Evolutionary conservation across 2,329 filamentous ascomycete species (phyloP).

Genomic region (Cadophora sp.): DNA sequence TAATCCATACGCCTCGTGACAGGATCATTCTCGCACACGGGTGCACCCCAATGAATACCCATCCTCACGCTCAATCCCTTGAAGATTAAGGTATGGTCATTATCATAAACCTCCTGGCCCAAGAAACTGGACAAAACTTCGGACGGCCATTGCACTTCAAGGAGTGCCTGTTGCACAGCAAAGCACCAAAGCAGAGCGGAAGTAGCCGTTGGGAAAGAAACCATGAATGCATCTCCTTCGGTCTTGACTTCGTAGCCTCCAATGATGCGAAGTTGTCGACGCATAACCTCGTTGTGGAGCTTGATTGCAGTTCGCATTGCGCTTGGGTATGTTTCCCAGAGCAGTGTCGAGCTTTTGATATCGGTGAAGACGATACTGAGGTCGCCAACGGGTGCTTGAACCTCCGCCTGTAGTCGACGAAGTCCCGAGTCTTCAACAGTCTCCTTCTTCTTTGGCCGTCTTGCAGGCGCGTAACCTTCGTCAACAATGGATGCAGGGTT

Average conservation of each 20-base stretch:
- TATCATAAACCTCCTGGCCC: slow-evolving; percentile 82
- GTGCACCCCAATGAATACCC: slow-evolving; percentile 95
- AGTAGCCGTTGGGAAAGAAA: slow-evolving; percentile 95
- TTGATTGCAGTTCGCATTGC: slow-evolving; percentile 98
- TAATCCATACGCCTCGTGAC: slow-evolving; percentile 99
- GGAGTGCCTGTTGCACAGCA: slow-evolving; percentile 84
- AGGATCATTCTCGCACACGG: slow-evolving; percentile 93
- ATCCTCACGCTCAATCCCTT: slow-evolving; percentile 94
- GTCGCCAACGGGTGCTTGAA: slow-evolving; percentile 88
- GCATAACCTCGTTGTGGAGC: slow-evolving; percentile 96
- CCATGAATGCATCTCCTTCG: slow-evolving; percentile 99
- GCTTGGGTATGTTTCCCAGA: slow-evolving; percentile 95
- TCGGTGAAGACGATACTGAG: slow-evolving; percentile 97
- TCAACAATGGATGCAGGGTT: slow-evolving; percentile 77
- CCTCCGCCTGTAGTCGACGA: slow-evolving; percentile 85
- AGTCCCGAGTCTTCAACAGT: slow-evolving; percentile 82
- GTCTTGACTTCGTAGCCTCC: slow-evolving; percentile 99
- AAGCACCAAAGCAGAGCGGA: slow-evolving; percentile 96
- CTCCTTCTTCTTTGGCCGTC: slow-evolving; percentile 69
- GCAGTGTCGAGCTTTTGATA: slow-evolving; percentile 95
- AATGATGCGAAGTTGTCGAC: slow-evolving; percentile 88
- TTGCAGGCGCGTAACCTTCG: slow-evolving; percentile 71
- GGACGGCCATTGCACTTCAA: slow-evolving; percentile 91
- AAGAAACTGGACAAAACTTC: slow-evolving; percentile 89
- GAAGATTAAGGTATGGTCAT: slow-evolving; percentile 89